These are phyloP conservation scores for Magnusiomyces ingens DNA, from an alignment of 1,139 yeast genomes.

Conservation along the genomic window DNA sequence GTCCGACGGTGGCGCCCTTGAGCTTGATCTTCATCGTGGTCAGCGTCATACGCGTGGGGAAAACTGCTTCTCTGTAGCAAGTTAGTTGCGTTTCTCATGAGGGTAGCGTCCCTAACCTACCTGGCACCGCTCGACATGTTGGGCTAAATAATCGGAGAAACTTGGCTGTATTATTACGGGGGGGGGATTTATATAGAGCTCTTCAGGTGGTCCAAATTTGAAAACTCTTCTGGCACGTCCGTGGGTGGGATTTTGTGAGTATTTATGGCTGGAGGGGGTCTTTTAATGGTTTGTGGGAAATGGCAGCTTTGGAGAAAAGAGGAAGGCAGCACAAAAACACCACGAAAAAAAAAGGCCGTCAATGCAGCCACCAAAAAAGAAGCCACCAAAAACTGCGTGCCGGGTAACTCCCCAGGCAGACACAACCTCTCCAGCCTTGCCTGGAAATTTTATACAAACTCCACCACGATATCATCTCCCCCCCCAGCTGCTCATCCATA, in stretches of 20 bases:
- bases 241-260: background rate
- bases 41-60: slow-evolving; percentile 96
- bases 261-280: background rate
- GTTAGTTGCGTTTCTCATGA: background rate
- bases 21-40: slow-evolving; percentile 91
- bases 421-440: no score
- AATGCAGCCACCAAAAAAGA: no score
- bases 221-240: no score
- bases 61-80: slow-evolving; percentile 42
- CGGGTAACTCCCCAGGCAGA: background rate
- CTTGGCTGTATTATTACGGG: no score
- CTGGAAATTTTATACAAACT: no score
- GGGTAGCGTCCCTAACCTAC: background rate
- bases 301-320: background rate
- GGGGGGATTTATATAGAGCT: no score
- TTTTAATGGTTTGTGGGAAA: background rate
- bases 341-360: no score
- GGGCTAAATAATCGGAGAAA: background rate
- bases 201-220: no score
- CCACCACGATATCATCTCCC: no score
- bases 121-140: slow-evolving; percentile 4
- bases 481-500: background rate
- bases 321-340: background rate
- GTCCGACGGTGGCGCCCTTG: slow-evolving; percentile 97
- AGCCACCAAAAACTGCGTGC: background rate